phyloP scores from a whole-genome alignment of 2,329 filamentous ascomycete species.

The Fusarium solani-melongenae region DNA sequence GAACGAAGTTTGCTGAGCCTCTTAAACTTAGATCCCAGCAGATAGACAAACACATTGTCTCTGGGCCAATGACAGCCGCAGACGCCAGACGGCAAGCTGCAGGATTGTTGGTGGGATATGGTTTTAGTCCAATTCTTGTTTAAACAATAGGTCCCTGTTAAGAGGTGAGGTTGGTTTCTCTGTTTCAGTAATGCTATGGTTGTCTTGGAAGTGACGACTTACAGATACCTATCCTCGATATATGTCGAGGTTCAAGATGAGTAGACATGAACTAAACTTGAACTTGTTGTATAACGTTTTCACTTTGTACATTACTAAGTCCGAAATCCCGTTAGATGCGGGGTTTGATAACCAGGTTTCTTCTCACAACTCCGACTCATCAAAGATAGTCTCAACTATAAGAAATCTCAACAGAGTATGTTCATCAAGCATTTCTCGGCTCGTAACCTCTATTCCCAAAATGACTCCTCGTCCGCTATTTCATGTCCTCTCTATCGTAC shows the following conservation, averaged over 20 bases:
- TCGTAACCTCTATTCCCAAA: background rate
- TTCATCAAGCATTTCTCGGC: background rate
- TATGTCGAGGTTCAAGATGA: background rate
- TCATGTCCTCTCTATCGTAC: conserved; percentile 4
- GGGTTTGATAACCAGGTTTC: background rate
- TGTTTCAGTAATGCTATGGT: background rate
- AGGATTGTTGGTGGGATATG: background rate
- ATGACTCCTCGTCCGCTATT: conserved; percentile 9
- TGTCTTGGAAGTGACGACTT: background rate
- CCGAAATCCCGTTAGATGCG: background rate
- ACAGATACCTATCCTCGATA: background rate
- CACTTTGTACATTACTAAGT: background rate
- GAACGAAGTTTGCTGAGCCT: background rate
- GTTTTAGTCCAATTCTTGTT: background rate
- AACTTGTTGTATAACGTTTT: background rate
- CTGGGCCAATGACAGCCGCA: conserved; percentile 4
- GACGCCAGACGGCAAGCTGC: background rate
- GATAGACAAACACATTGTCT: background rate
- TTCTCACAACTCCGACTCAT: background rate
- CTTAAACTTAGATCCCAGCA: background rate
- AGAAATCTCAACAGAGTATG: background rate
- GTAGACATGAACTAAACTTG: background rate
- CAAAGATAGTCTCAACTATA: background rate
- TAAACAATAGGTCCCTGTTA: background rate
- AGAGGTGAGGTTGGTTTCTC: background rate